A percentile compares a stretch with the other conserved stretches of the same genome.
These are phyloP conservation scores for Aspergillus kassunensis DNA, from an alignment of 495 filamentous ascomycete species.

Conservation along the genomic window DNA sequence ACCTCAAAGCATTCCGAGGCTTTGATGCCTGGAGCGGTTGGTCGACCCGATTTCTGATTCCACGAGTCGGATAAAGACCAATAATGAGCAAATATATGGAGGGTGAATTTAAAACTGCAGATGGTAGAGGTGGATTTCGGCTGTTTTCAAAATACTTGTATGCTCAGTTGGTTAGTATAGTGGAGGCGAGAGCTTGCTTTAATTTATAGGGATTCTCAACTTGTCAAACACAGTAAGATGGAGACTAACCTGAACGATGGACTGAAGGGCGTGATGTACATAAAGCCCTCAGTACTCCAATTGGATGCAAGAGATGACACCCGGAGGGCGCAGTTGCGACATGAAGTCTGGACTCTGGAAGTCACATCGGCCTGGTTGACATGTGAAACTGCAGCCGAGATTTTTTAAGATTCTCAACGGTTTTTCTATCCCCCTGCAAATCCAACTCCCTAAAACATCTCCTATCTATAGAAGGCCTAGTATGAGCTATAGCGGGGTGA, in stretches of 20 bases:
- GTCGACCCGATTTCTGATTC: neutral
- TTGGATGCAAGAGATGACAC: neutral
- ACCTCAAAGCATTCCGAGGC: constrained; percentile 13
- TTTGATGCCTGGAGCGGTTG: constrained; percentile 11
- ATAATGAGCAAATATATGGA: neutral
- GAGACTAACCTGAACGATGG: too few species aligned
- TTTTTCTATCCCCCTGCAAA: neutral
- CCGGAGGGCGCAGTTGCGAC: neutral
- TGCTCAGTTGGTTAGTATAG: too few species aligned
- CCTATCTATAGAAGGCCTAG: neutral
- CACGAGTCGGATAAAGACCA: neutral
- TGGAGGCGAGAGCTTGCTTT: too few species aligned
- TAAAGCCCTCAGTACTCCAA: neutral
- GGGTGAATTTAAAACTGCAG: neutral
- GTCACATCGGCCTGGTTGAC: constrained; percentile 8
- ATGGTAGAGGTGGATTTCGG: neutral
- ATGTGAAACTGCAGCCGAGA: constrained; percentile 21
- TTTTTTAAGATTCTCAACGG: too few species aligned
- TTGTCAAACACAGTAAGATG: too few species aligned
- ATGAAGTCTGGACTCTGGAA: neutral
- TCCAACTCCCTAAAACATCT: too few species aligned
- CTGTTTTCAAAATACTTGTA: too few species aligned
- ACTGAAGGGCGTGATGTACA: neutral
- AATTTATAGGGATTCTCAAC: too few species aligned
- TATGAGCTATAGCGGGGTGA: constrained; percentile 6